A percentile compares a stretch with the other conserved stretches of the same genome.
These are phyloP conservation scores for Colletotrichum ledebouriae DNA, from an alignment of 2,329 filamentous ascomycete genomes.

Conservation along the genomic window DNA sequence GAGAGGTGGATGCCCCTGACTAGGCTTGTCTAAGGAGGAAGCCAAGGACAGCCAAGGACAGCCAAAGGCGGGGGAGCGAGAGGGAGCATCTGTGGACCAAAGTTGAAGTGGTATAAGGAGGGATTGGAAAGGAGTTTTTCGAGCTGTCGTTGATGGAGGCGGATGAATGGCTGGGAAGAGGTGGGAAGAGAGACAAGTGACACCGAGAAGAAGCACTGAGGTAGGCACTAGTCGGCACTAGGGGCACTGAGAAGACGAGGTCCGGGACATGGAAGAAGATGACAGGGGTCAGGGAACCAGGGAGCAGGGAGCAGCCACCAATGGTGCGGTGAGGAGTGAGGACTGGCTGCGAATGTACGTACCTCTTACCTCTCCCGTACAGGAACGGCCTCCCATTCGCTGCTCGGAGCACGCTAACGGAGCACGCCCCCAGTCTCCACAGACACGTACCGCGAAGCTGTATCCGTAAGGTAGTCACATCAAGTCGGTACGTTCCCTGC, in stretches of 20 bases:
- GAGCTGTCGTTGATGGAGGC: conserved; percentile 34
- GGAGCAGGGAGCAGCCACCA: conserved; percentile 28
- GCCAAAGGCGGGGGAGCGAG: conserved; percentile 37
- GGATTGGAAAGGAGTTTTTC: conserved; percentile 40
- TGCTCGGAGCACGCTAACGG: conserved; percentile 22
- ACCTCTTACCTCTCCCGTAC: conserved; percentile 25
- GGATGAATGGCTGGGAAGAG: conserved; percentile 40
- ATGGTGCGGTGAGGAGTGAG: conserved; percentile 6
- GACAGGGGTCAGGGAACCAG: conserved; percentile 24
- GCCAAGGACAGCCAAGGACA: conserved; percentile 38
- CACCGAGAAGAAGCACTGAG: conserved; percentile 36
- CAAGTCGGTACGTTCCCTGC: conserved; percentile 9
- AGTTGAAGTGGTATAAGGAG: conserved; percentile 34
- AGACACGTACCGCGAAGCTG: conserved; percentile 20
- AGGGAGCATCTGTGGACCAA: conserved; percentile 30
- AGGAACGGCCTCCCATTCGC: conserved; percentile 18
- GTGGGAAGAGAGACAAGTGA: conserved; percentile 40
- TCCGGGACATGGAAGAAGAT: conserved; percentile 29
- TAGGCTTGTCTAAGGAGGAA: conserved; percentile 37
- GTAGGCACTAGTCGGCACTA: conserved; percentile 9
- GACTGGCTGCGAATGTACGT: conserved; percentile 22
- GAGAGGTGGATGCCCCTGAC: conserved; percentile 37
- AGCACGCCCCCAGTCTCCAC: conserved; percentile 14
- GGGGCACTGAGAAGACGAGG: conserved; percentile 19
- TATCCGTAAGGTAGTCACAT: too few relatives aligned